These are phyloP conservation scores for Pseudogymnoascus sp. DNA, from an alignment of 2,329 filamentous ascomycete genomes.

Conservation along the genomic window DNA sequence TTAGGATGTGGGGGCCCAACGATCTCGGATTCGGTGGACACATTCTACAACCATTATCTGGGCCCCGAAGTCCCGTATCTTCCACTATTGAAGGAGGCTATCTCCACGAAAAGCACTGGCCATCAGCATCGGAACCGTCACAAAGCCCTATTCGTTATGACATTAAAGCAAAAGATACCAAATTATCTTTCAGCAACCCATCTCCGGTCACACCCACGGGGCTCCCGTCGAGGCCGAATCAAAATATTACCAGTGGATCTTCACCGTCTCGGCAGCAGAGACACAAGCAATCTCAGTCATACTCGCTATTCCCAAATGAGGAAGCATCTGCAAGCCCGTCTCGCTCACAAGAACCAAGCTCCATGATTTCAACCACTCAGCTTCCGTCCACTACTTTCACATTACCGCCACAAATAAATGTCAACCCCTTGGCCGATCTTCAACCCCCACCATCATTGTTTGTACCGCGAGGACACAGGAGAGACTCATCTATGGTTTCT, in stretches of 20 bases:
- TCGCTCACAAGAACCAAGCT: conserved; percentile 17
- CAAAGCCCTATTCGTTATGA: background rate
- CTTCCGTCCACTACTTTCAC: background rate
- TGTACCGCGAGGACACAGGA: conserved; percentile 27
- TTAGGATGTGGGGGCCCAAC: conserved; percentile 39
- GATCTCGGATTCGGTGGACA: conserved; percentile 26
- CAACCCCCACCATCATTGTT: conserved; percentile 22
- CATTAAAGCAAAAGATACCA: conserved; percentile 12
- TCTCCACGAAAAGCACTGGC: background rate
- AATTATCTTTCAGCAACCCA: conserved; percentile 19
- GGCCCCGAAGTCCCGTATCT: conserved; percentile 14
- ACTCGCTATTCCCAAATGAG: conserved; percentile 2
- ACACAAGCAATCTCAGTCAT: background rate
- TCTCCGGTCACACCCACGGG: conserved; percentile 13
- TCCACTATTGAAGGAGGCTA: background rate
- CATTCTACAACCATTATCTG: conserved; percentile 23
- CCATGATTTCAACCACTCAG: conserved; percentile 26
- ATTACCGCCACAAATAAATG: background rate
- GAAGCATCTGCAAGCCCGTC: conserved; percentile 2
- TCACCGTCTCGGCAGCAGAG: background rate
- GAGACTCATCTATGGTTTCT: conserved; percentile 56
- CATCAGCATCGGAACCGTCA: background rate
- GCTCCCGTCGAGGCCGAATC: conserved; percentile 13
- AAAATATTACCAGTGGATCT: background rate
- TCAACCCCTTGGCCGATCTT: background rate